Conservation (phyloP, 1,139 yeast species). For the Suhomyces bribrorum region DNA sequence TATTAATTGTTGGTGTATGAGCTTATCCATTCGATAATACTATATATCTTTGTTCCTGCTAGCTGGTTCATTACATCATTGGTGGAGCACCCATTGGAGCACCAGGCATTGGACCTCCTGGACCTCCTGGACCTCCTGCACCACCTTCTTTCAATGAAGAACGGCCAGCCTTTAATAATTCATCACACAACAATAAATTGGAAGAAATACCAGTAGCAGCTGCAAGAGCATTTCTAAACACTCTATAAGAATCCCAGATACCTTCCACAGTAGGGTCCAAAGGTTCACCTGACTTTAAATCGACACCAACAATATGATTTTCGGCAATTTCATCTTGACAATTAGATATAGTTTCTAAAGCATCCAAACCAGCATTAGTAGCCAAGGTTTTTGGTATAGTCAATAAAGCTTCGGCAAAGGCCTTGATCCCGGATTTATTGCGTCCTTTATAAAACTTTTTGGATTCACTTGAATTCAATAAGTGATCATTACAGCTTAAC, state of each 20-base stretch:
- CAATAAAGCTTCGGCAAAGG: conserved; percentile 88
- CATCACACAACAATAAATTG: conserved; percentile 90
- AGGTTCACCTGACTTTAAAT: conserved; percentile 89
- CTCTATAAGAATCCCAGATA: conserved; percentile 94
- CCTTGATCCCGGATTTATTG: conserved; percentile 85
- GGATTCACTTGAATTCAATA: conserved; percentile 51
- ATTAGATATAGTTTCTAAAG: conserved; percentile 82
- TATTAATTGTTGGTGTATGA: too few species aligned
- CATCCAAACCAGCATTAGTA: conserved; percentile 90
- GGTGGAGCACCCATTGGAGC: conserved; percentile 18
- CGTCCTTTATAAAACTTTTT: conserved; percentile 79
- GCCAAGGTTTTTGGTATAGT: conserved; percentile 92
- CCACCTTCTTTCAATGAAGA: conserved; percentile 74
- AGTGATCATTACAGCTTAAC: conserved; percentile 74
- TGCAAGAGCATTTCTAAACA: conserved; percentile 85
- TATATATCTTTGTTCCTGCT: not conserved
- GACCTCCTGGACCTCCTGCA: conserved; percentile 15
- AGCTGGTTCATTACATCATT: conserved; percentile 14
- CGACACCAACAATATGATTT: conserved; percentile 86
- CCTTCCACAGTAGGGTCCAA: conserved; percentile 95
- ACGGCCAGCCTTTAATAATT: conserved; percentile 92
- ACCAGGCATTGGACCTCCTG: conserved; percentile 15
- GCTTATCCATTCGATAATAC: too few species aligned
- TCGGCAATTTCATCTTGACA: conserved; percentile 90
- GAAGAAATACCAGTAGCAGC: conserved; percentile 95